Evolutionary conservation across 352 stramenopile species (phyloP), one percentile per base, ranked within the genome.

Genomic region (Phytophthora parvispora): DNA sequence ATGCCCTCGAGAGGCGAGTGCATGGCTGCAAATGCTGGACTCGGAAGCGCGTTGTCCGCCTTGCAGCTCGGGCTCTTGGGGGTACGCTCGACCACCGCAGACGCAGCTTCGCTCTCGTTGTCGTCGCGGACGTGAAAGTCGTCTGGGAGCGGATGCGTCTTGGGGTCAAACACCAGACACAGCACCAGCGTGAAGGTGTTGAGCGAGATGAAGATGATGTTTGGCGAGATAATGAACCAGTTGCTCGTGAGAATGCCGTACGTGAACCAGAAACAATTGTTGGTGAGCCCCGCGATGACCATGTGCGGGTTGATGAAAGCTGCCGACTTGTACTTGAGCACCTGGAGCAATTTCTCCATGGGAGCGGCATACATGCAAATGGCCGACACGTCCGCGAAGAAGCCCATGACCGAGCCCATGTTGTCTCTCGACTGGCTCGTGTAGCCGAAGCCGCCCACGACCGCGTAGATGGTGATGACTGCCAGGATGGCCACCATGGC

Each of bases 221-320:
- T 72, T 43, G 72, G 66, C 25, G 50, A 72, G 29, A 74, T 54
- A 20, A 78, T 76, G 60, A 80, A 83, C 60, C 66, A 74, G 50
- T 80, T 76, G 40, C 67, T n/a, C 15, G 59, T 69, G 20, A 81
- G 20, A 18, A 76, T 49, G 18, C 61, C 70, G 66, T 81, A 81
- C 15, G 70, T 73, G 58, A 78, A 73, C 74, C 74, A 81, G 7
- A 67, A 42, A 16, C 54, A 64, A 38, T 80, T 75, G 51, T 73
- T 80, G 18, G 47, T 56, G 4, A 67, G 60, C 0, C 57, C 57
- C 2, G 65, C 72, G 24, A 75, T 40, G 6, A 81, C 69, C 50
- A 81, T 75, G 27, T 64, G 48, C 24, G 64, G 54, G 51, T 66
- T 71, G 42, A 77, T 70, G 43, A 68, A 72, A 15, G 28, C 71